A percentile compares a stretch with the other conserved stretches of the same genome.
These are phyloP conservation scores for Omphalotus olearius DNA, from an alignment of 1,284 basidiomycete genomes.

Conservation along the genomic window DNA sequence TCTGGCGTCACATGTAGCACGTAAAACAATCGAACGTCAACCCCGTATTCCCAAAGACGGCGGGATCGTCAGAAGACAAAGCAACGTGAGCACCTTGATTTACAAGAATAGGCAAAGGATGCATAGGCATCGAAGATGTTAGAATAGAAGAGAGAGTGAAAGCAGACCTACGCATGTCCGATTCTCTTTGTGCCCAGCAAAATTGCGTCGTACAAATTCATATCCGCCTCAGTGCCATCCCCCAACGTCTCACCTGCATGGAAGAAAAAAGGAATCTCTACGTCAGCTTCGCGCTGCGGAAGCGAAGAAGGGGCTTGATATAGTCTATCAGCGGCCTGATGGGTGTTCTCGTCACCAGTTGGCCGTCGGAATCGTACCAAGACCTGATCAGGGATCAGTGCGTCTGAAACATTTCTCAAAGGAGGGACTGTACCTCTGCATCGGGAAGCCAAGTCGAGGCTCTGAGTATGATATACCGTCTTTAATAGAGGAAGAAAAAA, in stretches of 20 bases:
- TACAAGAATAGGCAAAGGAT: slow-evolving; percentile 64
- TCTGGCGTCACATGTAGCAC: too few relatives aligned
- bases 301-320: slow-evolving; percentile 55
- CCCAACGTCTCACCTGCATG: slow-evolving; percentile 79
- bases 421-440: too few relatives aligned
- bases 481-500: slow-evolving; percentile 57
- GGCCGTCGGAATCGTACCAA: too few relatives aligned
- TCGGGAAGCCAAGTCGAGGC: slow-evolving; percentile 60
- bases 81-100: slow-evolving; percentile 69
- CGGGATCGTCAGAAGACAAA: slow-evolving; percentile 70
- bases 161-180: slow-evolving; percentile 71
- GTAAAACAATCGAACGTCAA: slow-evolving; percentile 71
- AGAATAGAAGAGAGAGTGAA: slow-evolving; percentile 21
- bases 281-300: slow-evolving; percentile 54
- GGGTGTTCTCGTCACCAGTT: slow-evolving; percentile 41
- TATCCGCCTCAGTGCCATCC: slow-evolving; percentile 66
- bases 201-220: slow-evolving; percentile 77
- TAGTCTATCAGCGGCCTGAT: slow-evolving; percentile 71
- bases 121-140: slow-evolving; percentile 72
- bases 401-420: too few relatives aligned
- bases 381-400: too few relatives aligned
- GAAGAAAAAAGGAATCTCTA: slow-evolving; percentile 75
- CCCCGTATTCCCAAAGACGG: slow-evolving; percentile 75
- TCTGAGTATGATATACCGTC: slow-evolving; percentile 77
- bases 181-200: slow-evolving; percentile 74